Percentiles rank a stretch among this genome's conserved stretches.
These are phyloP conservation scores for Fusarium guadeloupense DNA, from an alignment of 2,329 filamentous ascomycete genomes.

Conservation along the genomic window DNA sequence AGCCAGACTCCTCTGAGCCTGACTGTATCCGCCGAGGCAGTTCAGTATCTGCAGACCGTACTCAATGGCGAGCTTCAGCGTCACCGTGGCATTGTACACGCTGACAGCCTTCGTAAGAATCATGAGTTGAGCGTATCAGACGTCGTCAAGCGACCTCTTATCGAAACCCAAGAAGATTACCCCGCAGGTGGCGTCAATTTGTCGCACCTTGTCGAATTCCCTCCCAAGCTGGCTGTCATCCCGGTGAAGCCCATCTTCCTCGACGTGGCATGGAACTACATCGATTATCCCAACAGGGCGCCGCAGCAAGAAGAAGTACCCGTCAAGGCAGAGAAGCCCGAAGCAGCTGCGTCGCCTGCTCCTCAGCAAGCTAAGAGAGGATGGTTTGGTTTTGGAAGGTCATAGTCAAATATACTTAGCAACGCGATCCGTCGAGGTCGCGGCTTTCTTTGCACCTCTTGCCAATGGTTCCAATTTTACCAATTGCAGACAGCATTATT, in stretches of 20 bases:
- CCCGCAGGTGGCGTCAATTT: slow-evolving; percentile 77
- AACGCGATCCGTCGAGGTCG: slow-evolving; percentile 23
- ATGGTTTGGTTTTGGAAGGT: slow-evolving; percentile 79
- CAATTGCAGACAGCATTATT: neutral
- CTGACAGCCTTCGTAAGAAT: slow-evolving; percentile 70
- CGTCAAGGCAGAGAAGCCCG: slow-evolving; percentile 42
- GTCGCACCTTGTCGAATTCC: slow-evolving; percentile 84
- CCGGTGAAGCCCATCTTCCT: slow-evolving; percentile 96
- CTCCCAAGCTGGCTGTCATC: slow-evolving; percentile 81
- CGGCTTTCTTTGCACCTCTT: slow-evolving; percentile 13
- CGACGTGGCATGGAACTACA: slow-evolving; percentile 97
- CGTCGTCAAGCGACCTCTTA: slow-evolving; percentile 61
- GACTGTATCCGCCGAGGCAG: slow-evolving; percentile 68
- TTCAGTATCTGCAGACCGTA: slow-evolving; percentile 66
- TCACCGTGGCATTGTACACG: slow-evolving; percentile 84
- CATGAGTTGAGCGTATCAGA: slow-evolving; percentile 53
- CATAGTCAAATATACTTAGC: slow-evolving; percentile 37
- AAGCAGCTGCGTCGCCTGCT: slow-evolving; percentile 43
- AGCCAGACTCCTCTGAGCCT: slow-evolving; percentile 68
- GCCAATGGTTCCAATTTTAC: slow-evolving; percentile 7
- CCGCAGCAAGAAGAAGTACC: slow-evolving; percentile 39
- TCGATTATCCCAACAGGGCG: slow-evolving; percentile 80
- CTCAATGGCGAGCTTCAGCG: slow-evolving; percentile 79
- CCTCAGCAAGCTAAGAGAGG: slow-evolving; percentile 66
- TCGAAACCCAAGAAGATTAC: slow-evolving; percentile 81